A percentile compares a stretch with the other conserved stretches of the same genome.
phyloP scores from a whole-genome alignment of 2,329 filamentous ascomycete species.

The Penicillium vulpinum region DNA sequence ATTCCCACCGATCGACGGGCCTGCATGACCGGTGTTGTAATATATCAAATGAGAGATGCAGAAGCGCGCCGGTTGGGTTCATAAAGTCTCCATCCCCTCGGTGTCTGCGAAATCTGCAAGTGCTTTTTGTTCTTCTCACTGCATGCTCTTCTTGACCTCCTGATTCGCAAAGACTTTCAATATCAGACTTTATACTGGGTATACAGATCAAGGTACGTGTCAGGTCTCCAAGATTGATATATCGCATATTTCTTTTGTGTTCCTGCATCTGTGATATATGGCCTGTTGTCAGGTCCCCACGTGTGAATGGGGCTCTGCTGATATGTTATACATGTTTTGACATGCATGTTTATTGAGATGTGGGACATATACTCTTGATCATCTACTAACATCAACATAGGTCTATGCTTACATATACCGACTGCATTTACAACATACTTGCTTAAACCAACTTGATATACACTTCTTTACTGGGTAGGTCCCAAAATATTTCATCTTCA shows the following conservation, averaged over 20 bases:
- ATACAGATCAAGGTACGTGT: conserved; percentile 19
- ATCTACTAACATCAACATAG: background rate
- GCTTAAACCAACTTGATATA: background rate
- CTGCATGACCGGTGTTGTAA: conserved; percentile 47
- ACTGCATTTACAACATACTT: background rate
- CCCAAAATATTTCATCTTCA: background rate
- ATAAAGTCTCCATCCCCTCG: conserved; percentile 38
- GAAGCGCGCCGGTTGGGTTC: conserved; percentile 35
- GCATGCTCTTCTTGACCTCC: conserved; percentile 14
- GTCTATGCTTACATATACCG: background rate
- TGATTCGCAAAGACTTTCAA: conserved; percentile 20
- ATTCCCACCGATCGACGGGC: conserved; percentile 43
- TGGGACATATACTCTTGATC: background rate
- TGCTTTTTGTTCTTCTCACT: conserved; percentile 25
- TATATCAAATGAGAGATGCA: conserved; percentile 48
- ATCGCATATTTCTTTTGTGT: conserved; percentile 1
- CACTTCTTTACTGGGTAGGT: background rate
- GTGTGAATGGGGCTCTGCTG: conserved; percentile 9
- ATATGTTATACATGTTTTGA: background rate
- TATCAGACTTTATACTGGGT: conserved; percentile 8
- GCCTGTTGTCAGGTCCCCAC: background rate
- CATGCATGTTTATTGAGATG: background rate
- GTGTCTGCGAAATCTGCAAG: conserved; percentile 24
- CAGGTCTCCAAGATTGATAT: background rate
- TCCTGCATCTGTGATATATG: conserved; percentile 8